These are phyloP conservation scores for Serendipita indica DNA, from an alignment of 768 basidiomycete species.

Conservation along the genomic window DNA sequence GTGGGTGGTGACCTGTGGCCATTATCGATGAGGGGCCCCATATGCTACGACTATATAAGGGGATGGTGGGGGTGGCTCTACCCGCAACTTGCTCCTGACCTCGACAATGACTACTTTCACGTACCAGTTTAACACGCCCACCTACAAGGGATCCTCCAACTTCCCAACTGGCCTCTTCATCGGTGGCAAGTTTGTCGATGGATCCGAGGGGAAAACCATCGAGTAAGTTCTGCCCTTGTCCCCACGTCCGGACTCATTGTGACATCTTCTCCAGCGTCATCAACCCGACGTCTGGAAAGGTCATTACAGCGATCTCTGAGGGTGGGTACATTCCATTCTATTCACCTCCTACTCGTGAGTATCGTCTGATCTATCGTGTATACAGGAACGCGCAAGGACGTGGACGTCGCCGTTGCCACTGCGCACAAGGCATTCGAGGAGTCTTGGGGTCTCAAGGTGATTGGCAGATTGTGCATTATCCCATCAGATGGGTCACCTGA, in stretches of 20 bases:
- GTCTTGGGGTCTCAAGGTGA: conserved; percentile 67
- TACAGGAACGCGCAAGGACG: conserved; percentile 46
- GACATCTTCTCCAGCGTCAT: conserved; percentile 18
- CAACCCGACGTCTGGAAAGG: conserved; percentile 25
- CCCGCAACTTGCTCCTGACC: neutral
- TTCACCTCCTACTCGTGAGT: neutral
- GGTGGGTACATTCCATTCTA: conserved; percentile 15
- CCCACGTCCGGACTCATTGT: neutral
- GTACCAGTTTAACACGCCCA: conserved; percentile 33
- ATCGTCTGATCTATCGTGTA: neutral
- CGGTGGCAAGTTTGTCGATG: conserved; percentile 68
- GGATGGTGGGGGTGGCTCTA: too few relatives aligned
- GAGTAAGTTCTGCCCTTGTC: conserved; percentile 31
- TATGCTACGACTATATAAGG: neutral
- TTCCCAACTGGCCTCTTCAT: conserved; percentile 82
- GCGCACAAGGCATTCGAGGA: conserved; percentile 72
- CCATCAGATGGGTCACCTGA: conserved; percentile 8
- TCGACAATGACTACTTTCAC: conserved; percentile 10
- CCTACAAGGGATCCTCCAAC: conserved; percentile 43
- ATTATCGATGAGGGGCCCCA: neutral
- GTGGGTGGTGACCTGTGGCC: too few relatives aligned
- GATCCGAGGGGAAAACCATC: conserved; percentile 32
- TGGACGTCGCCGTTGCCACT: conserved; percentile 70
- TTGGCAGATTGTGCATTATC: conserved; percentile 16
- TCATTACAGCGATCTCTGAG: conserved; percentile 20